Evolutionary conservation across 345 rosid genomes (phyloP).

Genomic region (Aethionema arabicum): DNA sequence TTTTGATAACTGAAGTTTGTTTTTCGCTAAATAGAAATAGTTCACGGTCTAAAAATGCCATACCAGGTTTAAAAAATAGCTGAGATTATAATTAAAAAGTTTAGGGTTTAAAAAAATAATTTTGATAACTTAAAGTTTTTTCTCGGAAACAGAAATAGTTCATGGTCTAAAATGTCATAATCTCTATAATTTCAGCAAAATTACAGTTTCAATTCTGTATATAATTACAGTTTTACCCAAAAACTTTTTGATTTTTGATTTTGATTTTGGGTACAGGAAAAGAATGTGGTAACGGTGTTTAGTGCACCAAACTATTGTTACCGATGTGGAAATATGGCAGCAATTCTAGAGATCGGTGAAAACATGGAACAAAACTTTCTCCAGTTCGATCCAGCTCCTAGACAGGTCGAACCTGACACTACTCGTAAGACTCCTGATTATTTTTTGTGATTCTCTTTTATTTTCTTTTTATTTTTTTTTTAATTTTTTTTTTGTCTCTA

Average conservation of each 20-base stretch:
- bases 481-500: neutral
- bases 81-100: no score
- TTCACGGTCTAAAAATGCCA: no score
- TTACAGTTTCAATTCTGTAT: no score
- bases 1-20: no score
- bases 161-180: no score
- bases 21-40: no score
- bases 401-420: conserved; percentile 75
- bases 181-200: no score
- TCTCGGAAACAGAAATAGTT: no score
- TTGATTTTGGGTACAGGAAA: conserved; percentile 42
- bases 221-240: no score
- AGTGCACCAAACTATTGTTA: conserved; percentile 86
- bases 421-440: conserved; percentile 86
- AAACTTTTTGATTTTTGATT: neutral
- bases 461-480: conserved; percentile 2
- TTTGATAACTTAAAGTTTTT: no score
- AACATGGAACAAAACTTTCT: conserved; percentile 83
- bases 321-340: conserved; percentile 86
- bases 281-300: conserved; percentile 80
- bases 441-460: conserved; percentile 50
- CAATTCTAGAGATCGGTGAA: conserved; percentile 80
- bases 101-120: no score
- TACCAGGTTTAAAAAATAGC: no score
- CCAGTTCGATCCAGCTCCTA: conserved; percentile 90